A percentile compares a stretch with the other conserved stretches of the same genome.
Conservation (phyloP, 1,139 yeast species). For the Debaryomyces robertsiae region DNA sequence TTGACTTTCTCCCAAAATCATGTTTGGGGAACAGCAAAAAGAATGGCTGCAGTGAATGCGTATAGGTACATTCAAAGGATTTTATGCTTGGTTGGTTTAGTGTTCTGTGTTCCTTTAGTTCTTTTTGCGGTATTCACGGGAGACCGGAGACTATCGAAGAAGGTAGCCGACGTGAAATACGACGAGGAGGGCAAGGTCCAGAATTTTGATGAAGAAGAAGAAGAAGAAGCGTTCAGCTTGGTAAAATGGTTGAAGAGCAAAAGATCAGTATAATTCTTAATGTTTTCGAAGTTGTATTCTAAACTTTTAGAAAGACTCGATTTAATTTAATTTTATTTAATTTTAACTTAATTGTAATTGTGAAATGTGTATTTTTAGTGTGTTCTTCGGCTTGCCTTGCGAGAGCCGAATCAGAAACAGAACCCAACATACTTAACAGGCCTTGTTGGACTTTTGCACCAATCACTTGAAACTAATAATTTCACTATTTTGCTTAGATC, state of each 20-base stretch:
- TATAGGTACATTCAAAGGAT: slow-evolving; percentile 38
- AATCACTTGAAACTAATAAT: too few species aligned
- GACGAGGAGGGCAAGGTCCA: not conserved
- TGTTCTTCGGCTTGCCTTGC: too few species aligned
- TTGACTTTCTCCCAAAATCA: slow-evolving; percentile 12
- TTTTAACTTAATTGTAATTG: too few species aligned
- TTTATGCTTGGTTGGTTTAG: slow-evolving; percentile 33
- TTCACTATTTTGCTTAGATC: too few species aligned
- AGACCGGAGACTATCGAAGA: not conserved
- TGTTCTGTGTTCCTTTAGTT: slow-evolving; percentile 38
- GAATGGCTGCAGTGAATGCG: slow-evolving; percentile 33
- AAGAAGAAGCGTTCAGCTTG: not conserved
- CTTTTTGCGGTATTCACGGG: slow-evolving; percentile 29
- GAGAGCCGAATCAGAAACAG: too few species aligned
- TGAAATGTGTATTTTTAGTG: too few species aligned
- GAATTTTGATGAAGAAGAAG: slow-evolving; percentile 1
- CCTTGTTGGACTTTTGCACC: too few species aligned
- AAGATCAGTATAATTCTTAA: not conserved
- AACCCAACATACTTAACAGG: too few species aligned
- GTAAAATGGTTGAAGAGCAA: not conserved
- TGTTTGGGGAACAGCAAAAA: slow-evolving; percentile 37
- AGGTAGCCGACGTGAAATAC: not conserved
- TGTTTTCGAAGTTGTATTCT: too few species aligned
- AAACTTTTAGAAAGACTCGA: too few species aligned
- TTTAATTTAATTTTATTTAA: too few species aligned